These are phyloP conservation scores for Pascua guehoae DNA, from an alignment of 1,284 basidiomycete genomes.

Conservation along the genomic window DNA sequence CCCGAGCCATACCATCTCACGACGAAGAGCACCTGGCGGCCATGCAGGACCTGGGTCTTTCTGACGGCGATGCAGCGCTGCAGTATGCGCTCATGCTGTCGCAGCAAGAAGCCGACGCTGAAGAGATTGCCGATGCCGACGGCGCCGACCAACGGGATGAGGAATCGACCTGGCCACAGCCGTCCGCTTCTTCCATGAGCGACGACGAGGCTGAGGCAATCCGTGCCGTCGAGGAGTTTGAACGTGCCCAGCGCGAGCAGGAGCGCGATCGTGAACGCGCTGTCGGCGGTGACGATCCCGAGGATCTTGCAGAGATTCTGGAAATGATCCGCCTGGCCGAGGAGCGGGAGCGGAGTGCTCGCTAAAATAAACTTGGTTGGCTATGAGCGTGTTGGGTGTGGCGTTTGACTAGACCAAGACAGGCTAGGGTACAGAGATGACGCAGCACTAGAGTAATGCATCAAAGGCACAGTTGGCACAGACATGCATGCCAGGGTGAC, in stretches of 20 bases:
- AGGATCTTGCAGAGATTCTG: constrained; percentile 28
- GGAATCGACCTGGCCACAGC: neutral
- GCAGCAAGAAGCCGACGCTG: constrained; percentile 22
- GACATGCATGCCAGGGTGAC: too few species aligned
- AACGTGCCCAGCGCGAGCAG: constrained; percentile 4
- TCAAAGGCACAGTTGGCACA: too few species aligned
- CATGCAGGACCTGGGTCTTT: constrained; percentile 36
- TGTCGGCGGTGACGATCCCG: constrained; percentile 16
- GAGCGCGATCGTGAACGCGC: constrained; percentile 1
- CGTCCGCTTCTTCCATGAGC: constrained; percentile 1
- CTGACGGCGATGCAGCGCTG: constrained; percentile 38
- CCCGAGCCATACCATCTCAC: constrained; percentile 15
- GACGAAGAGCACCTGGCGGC: constrained; percentile 23
- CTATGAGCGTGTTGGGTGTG: too few species aligned
- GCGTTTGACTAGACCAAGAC: too few species aligned
- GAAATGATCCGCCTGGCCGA: constrained; percentile 36
- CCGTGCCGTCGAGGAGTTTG: constrained; percentile 11
- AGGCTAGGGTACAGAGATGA: too few species aligned
- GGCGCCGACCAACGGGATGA: too few species aligned
- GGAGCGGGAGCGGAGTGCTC: constrained; percentile 11
- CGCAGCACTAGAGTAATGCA: too few species aligned
- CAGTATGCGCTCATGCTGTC: constrained; percentile 42
- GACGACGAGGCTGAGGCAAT: constrained; percentile 17
- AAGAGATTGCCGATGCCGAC: too few species aligned
- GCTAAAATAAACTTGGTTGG: too few species aligned